These are phyloP conservation scores for Drechslerella dactyloides DNA, from an alignment of 2,329 filamentous ascomycete species.

Conservation along the genomic window DNA sequence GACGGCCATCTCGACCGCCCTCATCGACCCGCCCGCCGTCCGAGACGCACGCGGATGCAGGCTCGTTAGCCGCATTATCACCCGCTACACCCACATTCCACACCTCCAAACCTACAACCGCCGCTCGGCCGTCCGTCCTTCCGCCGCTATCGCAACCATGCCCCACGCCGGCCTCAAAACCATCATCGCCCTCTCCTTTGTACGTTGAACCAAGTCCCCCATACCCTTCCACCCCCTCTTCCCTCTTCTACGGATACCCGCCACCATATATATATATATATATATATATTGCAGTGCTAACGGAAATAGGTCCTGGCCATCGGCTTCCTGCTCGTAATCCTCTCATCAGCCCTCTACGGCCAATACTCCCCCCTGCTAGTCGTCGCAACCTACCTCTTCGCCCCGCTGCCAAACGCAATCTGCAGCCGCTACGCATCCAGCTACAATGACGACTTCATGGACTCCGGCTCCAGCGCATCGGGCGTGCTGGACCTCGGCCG, in stretches of 20 bases:
- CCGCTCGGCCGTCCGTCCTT: constrained; percentile 57
- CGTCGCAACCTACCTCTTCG: constrained; percentile 91
- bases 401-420: constrained; percentile 95
- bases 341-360: constrained; percentile 92
- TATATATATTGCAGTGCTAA: not conserved
- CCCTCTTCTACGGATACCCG: constrained; percentile 10
- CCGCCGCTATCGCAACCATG: constrained; percentile 71
- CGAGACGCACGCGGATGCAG: not conserved
- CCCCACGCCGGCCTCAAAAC: constrained; percentile 81
- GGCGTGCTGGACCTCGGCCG: constrained; percentile 90
- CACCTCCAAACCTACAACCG: constrained; percentile 4
- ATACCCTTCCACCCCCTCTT: constrained; percentile 1
- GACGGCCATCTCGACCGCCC: constrained; percentile 6
- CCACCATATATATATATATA: no score
- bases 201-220: constrained; percentile 59
- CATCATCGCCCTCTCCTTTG: constrained; percentile 98
- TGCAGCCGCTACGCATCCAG: constrained; percentile 85
- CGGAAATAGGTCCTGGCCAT: constrained; percentile 81
- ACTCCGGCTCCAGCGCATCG: constrained; percentile 74
- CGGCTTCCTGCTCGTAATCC: constrained; percentile 97
- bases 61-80: not conserved
- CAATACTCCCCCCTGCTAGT: constrained; percentile 95
- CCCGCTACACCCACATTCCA: not conserved
- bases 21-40: not conserved
- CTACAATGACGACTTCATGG: constrained; percentile 81